These are phyloP conservation scores for Heliamphora pulchella DNA, from an alignment of 179 eudicot species.

Conservation along the genomic window DNA sequence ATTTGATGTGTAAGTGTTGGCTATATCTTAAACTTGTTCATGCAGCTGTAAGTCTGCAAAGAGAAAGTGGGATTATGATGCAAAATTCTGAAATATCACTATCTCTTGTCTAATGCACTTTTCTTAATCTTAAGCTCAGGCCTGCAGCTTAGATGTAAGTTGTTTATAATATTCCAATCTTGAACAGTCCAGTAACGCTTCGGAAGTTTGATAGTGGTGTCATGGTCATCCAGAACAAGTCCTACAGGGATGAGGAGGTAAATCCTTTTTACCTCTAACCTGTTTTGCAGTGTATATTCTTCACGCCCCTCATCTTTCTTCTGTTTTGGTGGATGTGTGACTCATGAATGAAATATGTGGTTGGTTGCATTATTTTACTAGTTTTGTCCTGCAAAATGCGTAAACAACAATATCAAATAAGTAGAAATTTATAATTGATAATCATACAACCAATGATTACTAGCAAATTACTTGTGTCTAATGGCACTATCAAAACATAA, in stretches of 20 bases:
- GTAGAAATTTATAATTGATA: not conserved
- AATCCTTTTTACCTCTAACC: constrained; percentile 8
- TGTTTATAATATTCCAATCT: constrained; percentile 10
- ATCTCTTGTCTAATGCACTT: constrained; percentile 4
- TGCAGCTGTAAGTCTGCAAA: not conserved
- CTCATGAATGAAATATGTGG: not conserved
- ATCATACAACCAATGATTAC: too few species aligned
- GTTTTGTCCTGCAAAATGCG: not conserved
- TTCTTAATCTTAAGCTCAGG: not conserved
- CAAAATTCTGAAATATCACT: not conserved
- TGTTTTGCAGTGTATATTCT: constrained; percentile 6
- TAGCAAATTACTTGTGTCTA: too few species aligned
- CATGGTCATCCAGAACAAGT: constrained; percentile 82
- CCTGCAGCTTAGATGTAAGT: not conserved
- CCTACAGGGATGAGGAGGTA: constrained; percentile 91
- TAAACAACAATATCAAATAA: not conserved
- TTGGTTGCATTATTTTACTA: not conserved
- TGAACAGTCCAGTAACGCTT: constrained; percentile 73
- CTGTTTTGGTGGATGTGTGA: not conserved
- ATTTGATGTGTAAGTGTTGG: constrained; percentile 70
- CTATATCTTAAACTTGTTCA: constrained; percentile 1
- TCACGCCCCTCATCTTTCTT: not conserved
- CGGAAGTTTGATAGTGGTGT: constrained; percentile 95
- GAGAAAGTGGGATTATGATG: constrained; percentile 3
- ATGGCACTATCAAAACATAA: too few species aligned